Base-by-base conservation (phyloP, 257 asterid genomes). In the Nicotiana tabacum region DNA sequence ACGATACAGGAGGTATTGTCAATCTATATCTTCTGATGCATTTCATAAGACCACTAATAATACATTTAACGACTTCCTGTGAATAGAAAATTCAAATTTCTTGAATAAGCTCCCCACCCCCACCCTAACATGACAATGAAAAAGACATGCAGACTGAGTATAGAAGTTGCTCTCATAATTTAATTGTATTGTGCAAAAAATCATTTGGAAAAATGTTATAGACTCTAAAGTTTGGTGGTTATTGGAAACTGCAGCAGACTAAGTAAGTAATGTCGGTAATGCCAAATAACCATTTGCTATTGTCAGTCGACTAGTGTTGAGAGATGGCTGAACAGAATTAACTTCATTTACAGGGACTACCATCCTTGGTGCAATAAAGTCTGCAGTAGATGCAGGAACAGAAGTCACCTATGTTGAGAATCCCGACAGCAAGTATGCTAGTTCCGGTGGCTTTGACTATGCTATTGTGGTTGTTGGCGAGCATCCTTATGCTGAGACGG, bases 381-480 rank as follows among this genome's bases (percentile, higher is more conserved):
- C 97, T 66, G 78, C 93, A 35, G 93, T 93, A 10, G 95, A 88
- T 82, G 88, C 88, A 86, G 86, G 83, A 85, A 90, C 97, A 12
- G 84, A 93, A 84, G 90, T 94, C 8, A 62, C 84, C 68, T 93
- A 82, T 86, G 80, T 89, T 61, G 95, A 93, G 87, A 91, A 89
- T 80, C 98, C 98, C 1, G 92, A 88, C 39, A 72, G 81, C 74
- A 89, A 85, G 66, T 91, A 82, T 68, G 66, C 91, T 51, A 92
- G 83, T 85, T 91, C 98, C 35, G 83, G 84, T 85, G 85, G 84
- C 90, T 93, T 91, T 69, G 84, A 91, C 81, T 93, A 93, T 61
- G 98, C 95, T 30, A 88, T 94, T 18, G 91, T 94, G 55, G 94
- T 83, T 35, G 97, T 94, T 43, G 98, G 98, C 32, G 98, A 94